A percentile compares a stretch with the other conserved stretches of the same genome.
These are phyloP conservation scores for Leptosphaerulina australis DNA, from an alignment of 2,329 filamentous ascomycete genomes.

Conservation along the genomic window DNA sequence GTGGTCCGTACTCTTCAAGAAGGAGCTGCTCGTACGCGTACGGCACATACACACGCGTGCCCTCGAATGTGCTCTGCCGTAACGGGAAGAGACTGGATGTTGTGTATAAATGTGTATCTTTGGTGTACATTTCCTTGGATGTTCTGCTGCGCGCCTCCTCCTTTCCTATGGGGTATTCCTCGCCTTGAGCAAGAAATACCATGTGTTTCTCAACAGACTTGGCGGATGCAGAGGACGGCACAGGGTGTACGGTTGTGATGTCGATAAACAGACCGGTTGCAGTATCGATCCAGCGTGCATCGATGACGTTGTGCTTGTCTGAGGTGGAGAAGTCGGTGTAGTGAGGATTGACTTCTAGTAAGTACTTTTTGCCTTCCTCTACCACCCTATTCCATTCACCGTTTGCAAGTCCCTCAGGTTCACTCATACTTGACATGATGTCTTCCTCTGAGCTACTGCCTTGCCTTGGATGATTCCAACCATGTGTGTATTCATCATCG, in stretches of 20 bases:
- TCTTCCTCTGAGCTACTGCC: neutral
- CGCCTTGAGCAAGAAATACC: conserved; percentile 4
- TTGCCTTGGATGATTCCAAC: too few species aligned
- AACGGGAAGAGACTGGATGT: conserved; percentile 64
- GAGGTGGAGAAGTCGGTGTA: conserved; percentile 53
- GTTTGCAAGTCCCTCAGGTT: neutral
- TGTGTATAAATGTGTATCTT: conserved; percentile 62
- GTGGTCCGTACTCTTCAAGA: conserved; percentile 60
- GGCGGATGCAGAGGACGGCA: conserved; percentile 44
- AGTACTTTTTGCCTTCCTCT: conserved; percentile 49
- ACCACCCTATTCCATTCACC: conserved; percentile 18
- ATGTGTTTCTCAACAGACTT: neutral
- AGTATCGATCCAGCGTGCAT: conserved; percentile 67
- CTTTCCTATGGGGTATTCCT: neutral
- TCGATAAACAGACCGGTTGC: conserved; percentile 66
- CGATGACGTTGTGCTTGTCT: conserved; percentile 62
- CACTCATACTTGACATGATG: neutral
- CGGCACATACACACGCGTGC: conserved; percentile 60
- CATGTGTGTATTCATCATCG: neutral
- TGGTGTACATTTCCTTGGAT: conserved; percentile 51
- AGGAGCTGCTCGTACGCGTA: conserved; percentile 62
- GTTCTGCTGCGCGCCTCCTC: neutral
- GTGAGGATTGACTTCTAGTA: conserved; percentile 66
- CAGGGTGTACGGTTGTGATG: conserved; percentile 61
- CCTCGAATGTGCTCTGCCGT: conserved; percentile 61